Base-by-base conservation (phyloP, 495 filamentous ascomycete genomes). In the Aspergillus steynii region DNA sequence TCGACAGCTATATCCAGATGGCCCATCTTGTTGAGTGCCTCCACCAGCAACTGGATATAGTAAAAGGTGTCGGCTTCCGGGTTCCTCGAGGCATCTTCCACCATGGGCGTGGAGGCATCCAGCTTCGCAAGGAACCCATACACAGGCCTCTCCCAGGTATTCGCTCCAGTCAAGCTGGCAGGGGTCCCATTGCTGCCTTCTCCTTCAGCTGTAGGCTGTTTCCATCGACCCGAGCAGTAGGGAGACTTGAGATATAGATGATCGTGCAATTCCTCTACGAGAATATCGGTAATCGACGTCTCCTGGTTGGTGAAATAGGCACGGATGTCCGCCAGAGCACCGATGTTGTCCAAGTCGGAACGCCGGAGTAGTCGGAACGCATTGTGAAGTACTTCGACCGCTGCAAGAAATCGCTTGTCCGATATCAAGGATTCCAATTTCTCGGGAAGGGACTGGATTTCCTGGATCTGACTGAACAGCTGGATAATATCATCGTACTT, bases 211-310 rank as follows among this genome's bases (percentile, higher is more conserved):
- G 59, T 68, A 25, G 68, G 77, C 51, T 83, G 81, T 68, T 95
- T 96, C 95, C 95, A 99, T 53, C 95, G 80, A 72, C 96, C 90
- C 61, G 96, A 90, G 73, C 93, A 97, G 67, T 98, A 98, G 1
- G 92, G 93, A 10, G 93, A 96, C 66, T 97, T 98, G 12, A 99
- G 83, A 67, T 98, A 99, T 3, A 99, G 82, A 76, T 99, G 95
- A 68, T 94, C 96, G 69, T 98, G 96, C 49, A 99, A 78, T 72
- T 99, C 95, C 74, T 99, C 95, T 51, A 97, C 86, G 66, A 99
- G 68, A 48, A 97, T 97, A 72, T 99, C 95, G 60, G 92, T 94
- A 58, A 99, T 77, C 4, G 90, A 90, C 2, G 86, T 87, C 75
- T 98, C 94, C 74, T 99, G 95, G 70, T 96, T 97, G 53, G 85